Evolutionary conservation across 2,329 filamentous ascomycete species (phyloP), one percentile per base, ranked within the genome.

Genomic region (Helicocarpus griseus): DNA sequence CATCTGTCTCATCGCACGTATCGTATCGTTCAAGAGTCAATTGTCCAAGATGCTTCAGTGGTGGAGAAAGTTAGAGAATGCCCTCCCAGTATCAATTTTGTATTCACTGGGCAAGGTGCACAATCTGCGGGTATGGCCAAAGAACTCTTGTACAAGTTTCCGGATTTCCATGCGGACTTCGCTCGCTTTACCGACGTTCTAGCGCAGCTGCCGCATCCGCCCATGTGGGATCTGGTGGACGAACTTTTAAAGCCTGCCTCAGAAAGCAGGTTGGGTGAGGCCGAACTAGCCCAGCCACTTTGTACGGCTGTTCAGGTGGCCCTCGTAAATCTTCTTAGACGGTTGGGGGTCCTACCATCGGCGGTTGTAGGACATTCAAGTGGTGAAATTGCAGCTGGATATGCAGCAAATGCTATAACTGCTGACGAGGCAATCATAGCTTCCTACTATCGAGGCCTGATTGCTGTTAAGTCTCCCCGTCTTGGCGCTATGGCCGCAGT

Each of bases 371-470:
- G 57, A 0, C 57, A 58, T 40, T 57, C 53, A 9, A 52, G 49
- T n/a, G 57, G 57, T 5, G 57, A 58, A 40, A 54, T 57, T 28
- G 55, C 53, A 9, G 57, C 57, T 6, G 55, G 55, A 11, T 57
- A 56, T 47, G 55, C 55, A 14, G 51, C 55, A 2, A 49, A 66
- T 2, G 55, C 61, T 8, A 49, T 73, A 0, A 57, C 63, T 5
- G 59, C 61, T 1, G 56, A 63, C 28, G 61, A 65, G 14, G 67
- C 66, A 14, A 58, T 67, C 61, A 64, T 69, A 0, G 68, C 76
- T 14, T 77, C 78, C 1, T 81, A 78, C 58, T 57, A 65, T 54
- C 51, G 69, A 53, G 59, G 56, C 7, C 9, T 46, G n/a, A 22
- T 21, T n/a, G 11, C 46, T 4, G 29, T n/a, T 9, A 43, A 39